Evolutionary conservation across 768 basidiomycete genomes (phyloP).

Genomic region (Galerina sulciceps): DNA sequence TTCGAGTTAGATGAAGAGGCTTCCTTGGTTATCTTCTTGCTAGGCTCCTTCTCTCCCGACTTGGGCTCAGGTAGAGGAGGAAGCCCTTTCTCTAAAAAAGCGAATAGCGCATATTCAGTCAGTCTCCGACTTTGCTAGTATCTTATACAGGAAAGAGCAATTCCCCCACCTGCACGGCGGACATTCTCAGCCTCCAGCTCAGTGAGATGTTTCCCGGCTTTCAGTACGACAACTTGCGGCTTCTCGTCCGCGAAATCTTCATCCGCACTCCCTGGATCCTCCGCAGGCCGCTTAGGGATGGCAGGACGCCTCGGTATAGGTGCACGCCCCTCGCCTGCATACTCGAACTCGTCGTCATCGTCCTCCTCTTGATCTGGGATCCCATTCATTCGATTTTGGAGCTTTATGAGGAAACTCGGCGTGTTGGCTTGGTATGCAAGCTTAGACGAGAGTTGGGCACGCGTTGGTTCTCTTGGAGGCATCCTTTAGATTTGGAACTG

Average conservation of each 20-base stretch:
- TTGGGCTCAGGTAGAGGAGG: slow-evolving; percentile 50
- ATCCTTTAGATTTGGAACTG: slow-evolving; percentile 22
- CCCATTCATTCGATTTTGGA: slow-evolving; percentile 68
- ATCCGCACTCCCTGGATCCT: slow-evolving; percentile 74
- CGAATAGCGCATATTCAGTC: not conserved
- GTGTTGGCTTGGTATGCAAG: slow-evolving; percentile 65
- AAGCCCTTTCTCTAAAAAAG: slow-evolving; percentile 60
- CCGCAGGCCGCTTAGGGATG: slow-evolving; percentile 69
- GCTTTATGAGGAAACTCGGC: slow-evolving; percentile 67
- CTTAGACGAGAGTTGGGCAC: slow-evolving; percentile 72
- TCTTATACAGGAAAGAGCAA: not conserved
- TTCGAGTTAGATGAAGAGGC: slow-evolving; percentile 18
- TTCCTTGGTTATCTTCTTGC: slow-evolving; percentile 25
- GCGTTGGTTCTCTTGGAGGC: slow-evolving; percentile 67
- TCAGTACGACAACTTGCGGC: slow-evolving; percentile 89
- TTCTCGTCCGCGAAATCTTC: slow-evolving; percentile 75
- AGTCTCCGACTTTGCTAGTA: slow-evolving; percentile 2
- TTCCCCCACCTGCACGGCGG: slow-evolving; percentile 63
- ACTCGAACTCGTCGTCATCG: slow-evolving; percentile 56
- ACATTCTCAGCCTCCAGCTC: slow-evolving; percentile 80
- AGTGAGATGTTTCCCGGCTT: slow-evolving; percentile 85
- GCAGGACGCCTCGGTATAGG: slow-evolving; percentile 78
- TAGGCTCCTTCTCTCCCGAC: slow-evolving; percentile 20
- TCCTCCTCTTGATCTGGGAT: slow-evolving; percentile 49
- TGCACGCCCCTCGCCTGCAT: slow-evolving; percentile 69